Base-by-base conservation (phyloP, 306 rosid species). In the Acacia confusa region DNA sequence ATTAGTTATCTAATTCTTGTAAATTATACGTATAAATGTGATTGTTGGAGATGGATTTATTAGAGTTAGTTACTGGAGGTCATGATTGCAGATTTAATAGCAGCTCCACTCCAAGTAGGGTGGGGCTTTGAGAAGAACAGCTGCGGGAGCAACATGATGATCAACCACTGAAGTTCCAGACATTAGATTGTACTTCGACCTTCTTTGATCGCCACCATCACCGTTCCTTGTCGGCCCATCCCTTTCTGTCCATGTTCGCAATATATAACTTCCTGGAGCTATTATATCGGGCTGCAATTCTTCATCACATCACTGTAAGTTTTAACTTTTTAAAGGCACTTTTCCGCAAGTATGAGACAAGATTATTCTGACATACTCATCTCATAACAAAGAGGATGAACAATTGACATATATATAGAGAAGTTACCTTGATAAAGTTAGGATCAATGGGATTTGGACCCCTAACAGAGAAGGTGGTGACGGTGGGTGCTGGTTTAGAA, bases 121-220 rank as follows among this genome's bases (percentile, higher is more conserved):
- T 93, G 91, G 27, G 75, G 97, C 94, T 78, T 90, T 90, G 75
- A 95, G 88, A 82, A 95, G 97, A 53, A 87, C 88, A 0, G 91
- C 91, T 1, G 91, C 89, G 14, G 92, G 97, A 25, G 97, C 71
- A 68, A 95, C 91, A 74, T 95, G 99, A 85, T 95, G 58, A 17
- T 24, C 85, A 24, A 97, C 82, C 97, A 93, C 92, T 36, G 99
- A 95, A 52, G 99, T 95, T 74, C 99, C 99, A 16, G 99, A 91
- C 30, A 80, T 67, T 43, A 95, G 84, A 70, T 86, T 95, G 79
- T 89, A 95, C 79, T 81, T 28, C 22, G 74, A 91, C 25, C 88
- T 79, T 74, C 97, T 84, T 14, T 1, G 13, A 19, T 83, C 79
- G 81, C 93, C 98, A 0, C 17, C 9, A 53, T 17, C 32, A 6